Evolutionary conservation across 441 rosid species (phyloP).

Genomic region (Populus hybrid): DNA sequence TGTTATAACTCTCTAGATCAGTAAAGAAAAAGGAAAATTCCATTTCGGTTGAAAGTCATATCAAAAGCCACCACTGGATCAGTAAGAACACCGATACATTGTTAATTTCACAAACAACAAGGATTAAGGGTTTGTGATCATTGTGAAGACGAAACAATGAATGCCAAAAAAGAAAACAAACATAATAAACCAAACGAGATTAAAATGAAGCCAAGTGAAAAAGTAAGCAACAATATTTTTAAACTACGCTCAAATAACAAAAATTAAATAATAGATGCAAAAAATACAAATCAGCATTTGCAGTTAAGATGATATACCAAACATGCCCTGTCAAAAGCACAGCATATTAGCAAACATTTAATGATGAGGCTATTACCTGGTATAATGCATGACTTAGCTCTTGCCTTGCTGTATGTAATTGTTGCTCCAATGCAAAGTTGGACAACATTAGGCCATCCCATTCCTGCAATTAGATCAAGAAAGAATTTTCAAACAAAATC

Average conservation of each 20-base stretch:
- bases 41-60: background rate
- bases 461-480: conserved; percentile 51
- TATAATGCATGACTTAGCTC: conserved; percentile 96
- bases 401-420: conserved; percentile 92
- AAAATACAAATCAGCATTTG: background rate
- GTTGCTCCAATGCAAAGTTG: conserved; percentile 95
- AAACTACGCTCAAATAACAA: background rate
- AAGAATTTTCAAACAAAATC: conserved; percentile 10
- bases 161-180: too few species aligned
- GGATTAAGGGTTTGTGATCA: background rate
- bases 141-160: background rate
- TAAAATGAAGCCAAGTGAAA: background rate
- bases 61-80: too few species aligned
- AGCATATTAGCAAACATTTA: background rate
- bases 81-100: background rate
- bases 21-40: background rate
- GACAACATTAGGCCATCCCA: conserved; percentile 98
- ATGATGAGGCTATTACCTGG: conserved; percentile 56
- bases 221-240: background rate
- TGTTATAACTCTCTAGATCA: background rate
- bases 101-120: background rate
- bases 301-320: background rate
- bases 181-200: background rate
- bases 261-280: background rate
- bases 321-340: background rate